phyloP scores from a whole-genome alignment of 495 filamentous ascomycete genomes.

The Viridothelium virens region DNA sequence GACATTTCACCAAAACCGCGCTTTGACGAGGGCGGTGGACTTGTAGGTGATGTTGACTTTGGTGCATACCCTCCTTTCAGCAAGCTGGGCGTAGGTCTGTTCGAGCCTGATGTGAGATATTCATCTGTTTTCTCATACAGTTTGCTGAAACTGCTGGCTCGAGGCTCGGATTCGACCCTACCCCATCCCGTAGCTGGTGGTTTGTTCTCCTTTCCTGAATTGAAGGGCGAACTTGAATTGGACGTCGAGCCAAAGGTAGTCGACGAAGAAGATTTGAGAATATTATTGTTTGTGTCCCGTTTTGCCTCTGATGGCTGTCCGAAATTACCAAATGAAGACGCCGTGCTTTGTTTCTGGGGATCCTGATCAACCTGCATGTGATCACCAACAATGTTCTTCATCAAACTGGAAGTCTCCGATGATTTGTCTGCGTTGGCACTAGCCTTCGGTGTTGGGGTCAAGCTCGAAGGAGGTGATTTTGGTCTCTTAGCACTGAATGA shows the following conservation, averaged over 20 bases:
- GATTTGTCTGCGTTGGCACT: not conserved
- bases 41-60: too few species aligned
- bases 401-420: conserved; percentile 1
- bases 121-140: too few species aligned
- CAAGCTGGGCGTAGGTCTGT: too few species aligned
- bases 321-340: not conserved
- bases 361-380: not conserved
- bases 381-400: conserved; percentile 3
- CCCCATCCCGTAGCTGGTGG: not conserved
- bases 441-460: not conserved
- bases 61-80: too few species aligned
- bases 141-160: not conserved
- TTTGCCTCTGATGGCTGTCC: not conserved
- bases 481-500: not conserved
- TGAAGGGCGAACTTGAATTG: not conserved
- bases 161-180: not conserved
- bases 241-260: not conserved
- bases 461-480: not conserved
- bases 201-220: not conserved
- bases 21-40: too few species aligned
- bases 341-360: not conserved
- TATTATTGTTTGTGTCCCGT: too few species aligned
- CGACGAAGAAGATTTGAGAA: not conserved
- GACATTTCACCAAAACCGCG: too few species aligned
- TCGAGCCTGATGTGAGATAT: too few species aligned